Conservation (phyloP, 345 rosid genomes). For the Brassica incana region DNA sequence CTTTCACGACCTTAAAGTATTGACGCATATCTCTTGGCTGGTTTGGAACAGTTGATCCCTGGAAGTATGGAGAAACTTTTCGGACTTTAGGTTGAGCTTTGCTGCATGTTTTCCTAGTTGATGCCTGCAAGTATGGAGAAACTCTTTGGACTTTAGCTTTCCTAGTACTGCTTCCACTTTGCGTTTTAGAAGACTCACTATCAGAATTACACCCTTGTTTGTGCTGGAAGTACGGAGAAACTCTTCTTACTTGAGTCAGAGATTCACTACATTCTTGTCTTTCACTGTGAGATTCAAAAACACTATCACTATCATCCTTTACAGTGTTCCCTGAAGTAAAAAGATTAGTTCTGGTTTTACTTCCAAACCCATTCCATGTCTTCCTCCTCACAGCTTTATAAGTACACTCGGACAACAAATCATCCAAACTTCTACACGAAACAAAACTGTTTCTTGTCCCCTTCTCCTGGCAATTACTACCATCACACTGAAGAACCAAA, state of each 20-base stretch:
- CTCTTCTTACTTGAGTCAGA: slow-evolving; percentile 11
- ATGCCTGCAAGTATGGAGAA: slow-evolving; percentile 36
- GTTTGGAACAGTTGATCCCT: slow-evolving; percentile 13
- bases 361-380: neutral
- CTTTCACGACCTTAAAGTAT: slow-evolving; percentile 22
- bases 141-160: slow-evolving; percentile 33
- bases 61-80: too few species aligned
- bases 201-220: neutral
- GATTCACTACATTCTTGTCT: neutral
- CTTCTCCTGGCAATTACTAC: neutral
- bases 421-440: slow-evolving; percentile 18
- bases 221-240: slow-evolving; percentile 29
- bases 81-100: too few species aligned
- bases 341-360: neutral
- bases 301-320: neutral
- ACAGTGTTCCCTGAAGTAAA: neutral
- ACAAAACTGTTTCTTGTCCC: neutral
- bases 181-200: slow-evolving; percentile 17
- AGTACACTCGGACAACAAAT: slow-evolving; percentile 1
- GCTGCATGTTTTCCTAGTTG: too few species aligned
- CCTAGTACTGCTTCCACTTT: neutral
- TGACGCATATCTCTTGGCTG: slow-evolving; percentile 3
- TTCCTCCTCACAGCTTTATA: neutral
- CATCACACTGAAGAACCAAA: neutral
- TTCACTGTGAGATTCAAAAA: slow-evolving; percentile 15